Evolutionary conservation across 1,284 basidiomycete species (phyloP).

Genomic region (Ustilago bromivora): DNA sequence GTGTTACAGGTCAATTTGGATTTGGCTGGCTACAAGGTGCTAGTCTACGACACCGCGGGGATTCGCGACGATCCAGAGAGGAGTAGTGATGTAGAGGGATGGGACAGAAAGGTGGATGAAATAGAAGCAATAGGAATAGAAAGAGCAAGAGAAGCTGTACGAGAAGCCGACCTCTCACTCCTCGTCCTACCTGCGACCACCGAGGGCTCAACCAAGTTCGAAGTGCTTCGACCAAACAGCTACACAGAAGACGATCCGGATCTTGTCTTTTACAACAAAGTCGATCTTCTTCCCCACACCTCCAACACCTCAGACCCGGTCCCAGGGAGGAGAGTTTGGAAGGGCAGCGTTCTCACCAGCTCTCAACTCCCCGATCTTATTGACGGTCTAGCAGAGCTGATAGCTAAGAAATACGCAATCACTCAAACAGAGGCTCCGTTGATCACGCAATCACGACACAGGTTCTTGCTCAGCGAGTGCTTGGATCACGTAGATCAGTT

Average conservation of each 20-base stretch:
- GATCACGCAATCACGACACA: slow-evolving; percentile 83
- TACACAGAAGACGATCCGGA: slow-evolving; percentile 62
- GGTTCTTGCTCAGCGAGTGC: slow-evolving; percentile 77
- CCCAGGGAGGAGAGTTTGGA: slow-evolving; percentile 71
- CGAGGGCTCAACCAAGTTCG: slow-evolving; percentile 53
- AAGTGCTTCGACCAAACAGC: slow-evolving; percentile 73
- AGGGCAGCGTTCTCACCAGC: slow-evolving; percentile 76
- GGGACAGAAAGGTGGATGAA: slow-evolving; percentile 71
- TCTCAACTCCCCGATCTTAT: slow-evolving; percentile 76
- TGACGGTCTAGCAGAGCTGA: slow-evolving; percentile 73
- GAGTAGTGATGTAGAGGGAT: neutral
- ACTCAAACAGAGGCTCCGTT: slow-evolving; percentile 73
- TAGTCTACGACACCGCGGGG: slow-evolving; percentile 86
- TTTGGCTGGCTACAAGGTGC: slow-evolving; percentile 81
- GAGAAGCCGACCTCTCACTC: slow-evolving; percentile 78
- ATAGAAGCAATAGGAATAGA: slow-evolving; percentile 86
- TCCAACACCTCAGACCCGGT: neutral
- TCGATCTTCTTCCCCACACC: slow-evolving; percentile 73
- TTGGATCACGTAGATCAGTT: slow-evolving; percentile 75
- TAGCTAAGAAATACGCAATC: slow-evolving; percentile 74
- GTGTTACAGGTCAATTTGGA: slow-evolving; percentile 84
- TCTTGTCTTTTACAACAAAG: slow-evolving; percentile 80
- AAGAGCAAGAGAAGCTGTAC: slow-evolving; percentile 77
- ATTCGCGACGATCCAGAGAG: slow-evolving; percentile 72
- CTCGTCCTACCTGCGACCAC: slow-evolving; percentile 81